These are phyloP conservation scores for Botrytis squamosa DNA, from an alignment of 2,329 filamentous ascomycete genomes.

Conservation along the genomic window DNA sequence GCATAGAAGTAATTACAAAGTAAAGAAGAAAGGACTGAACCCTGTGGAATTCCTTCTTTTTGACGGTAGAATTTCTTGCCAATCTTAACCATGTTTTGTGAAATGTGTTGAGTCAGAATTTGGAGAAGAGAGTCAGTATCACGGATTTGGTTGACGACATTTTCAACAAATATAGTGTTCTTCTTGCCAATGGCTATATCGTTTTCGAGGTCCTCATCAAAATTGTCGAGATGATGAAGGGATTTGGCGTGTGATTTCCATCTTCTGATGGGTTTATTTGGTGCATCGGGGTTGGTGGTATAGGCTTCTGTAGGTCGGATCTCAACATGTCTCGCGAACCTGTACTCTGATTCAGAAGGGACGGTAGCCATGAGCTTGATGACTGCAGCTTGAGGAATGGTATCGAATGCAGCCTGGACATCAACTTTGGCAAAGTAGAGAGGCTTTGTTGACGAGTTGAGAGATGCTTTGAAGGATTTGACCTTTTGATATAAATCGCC, in stretches of 20 bases:
- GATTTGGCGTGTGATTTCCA: conserved; percentile 36
- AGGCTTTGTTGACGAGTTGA: conserved; percentile 44
- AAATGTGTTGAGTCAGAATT: conserved; percentile 78
- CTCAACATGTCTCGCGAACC: conserved; percentile 71
- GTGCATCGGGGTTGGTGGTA: conserved; percentile 16
- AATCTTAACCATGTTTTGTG: conserved; percentile 80
- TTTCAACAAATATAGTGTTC: conserved; percentile 75
- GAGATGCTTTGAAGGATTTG: conserved; percentile 61
- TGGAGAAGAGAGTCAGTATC: conserved; percentile 59
- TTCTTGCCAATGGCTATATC: conserved; percentile 44
- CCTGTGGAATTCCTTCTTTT: conserved; percentile 86
- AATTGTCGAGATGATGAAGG: conserved; percentile 33
- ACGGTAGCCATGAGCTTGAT: conserved; percentile 63
- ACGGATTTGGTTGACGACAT: conserved; percentile 56
- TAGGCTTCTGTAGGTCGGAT: conserved; percentile 51
- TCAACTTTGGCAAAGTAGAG: conserved; percentile 93
- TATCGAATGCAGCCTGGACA: conserved; percentile 90
- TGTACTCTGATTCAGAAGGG: conserved; percentile 61
- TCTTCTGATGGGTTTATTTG: conserved; percentile 34
- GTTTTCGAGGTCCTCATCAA: conserved; percentile 35
- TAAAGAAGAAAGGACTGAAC: conserved; percentile 80
- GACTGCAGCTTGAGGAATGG: conserved; percentile 79
- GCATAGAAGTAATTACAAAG: conserved; percentile 97
- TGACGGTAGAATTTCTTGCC: conserved; percentile 88
- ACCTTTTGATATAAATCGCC: conserved; percentile 75